These are phyloP conservation scores for Benincasa hispida DNA, from an alignment of 306 rosid species.

Conservation along the genomic window DNA sequence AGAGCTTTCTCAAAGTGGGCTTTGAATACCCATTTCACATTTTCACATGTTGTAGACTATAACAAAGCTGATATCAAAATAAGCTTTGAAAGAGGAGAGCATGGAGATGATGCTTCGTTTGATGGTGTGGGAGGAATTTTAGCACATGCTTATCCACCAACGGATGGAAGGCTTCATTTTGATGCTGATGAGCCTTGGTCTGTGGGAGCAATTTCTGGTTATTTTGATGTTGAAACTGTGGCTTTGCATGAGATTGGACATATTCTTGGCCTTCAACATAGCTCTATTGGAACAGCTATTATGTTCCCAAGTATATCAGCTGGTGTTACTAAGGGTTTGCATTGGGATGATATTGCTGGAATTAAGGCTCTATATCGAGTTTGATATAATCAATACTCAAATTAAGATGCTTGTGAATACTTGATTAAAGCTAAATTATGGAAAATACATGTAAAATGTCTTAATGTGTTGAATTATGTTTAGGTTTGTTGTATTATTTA, in stretches of 20 bases:
- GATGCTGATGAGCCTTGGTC: neutral
- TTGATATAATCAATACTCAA: neutral
- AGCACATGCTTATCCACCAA: constrained; percentile 1
- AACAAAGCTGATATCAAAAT: neutral
- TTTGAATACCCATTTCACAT: neutral
- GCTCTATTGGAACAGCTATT: neutral
- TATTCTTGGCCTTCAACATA: constrained; percentile 1
- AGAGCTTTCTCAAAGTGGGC: neutral
- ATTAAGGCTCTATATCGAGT: neutral
- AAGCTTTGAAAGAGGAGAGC: neutral
- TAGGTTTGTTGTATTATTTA: no score
- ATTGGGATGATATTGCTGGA: constrained; percentile 1
- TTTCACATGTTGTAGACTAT: neutral
- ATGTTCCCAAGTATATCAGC: neutral
- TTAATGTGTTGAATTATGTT: no score
- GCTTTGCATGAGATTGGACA: constrained; percentile 6
- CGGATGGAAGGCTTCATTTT: neutral
- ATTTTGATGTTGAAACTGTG: neutral
- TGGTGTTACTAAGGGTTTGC: constrained; percentile 3
- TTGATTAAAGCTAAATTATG: neutral
- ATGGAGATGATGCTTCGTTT: neutral
- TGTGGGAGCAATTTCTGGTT: neutral
- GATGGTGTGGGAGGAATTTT: neutral
- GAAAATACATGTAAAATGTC: no score
- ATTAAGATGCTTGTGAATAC: neutral